Evolutionary conservation across 805 yeast species (phyloP).

Genomic region (Grigorovia yakushimaensis): DNA sequence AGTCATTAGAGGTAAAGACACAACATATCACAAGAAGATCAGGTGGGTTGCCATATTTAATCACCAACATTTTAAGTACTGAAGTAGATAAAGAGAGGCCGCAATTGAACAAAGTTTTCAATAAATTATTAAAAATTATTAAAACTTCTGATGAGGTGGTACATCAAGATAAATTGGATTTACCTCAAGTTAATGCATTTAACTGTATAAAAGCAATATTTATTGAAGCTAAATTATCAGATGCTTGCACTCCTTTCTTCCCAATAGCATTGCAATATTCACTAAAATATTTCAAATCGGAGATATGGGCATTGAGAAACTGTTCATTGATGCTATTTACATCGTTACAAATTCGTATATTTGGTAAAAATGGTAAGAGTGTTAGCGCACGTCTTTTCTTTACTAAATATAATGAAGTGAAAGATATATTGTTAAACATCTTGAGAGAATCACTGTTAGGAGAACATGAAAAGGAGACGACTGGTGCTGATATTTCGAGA

Average conservation of each 20-base stretch:
- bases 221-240: slow-evolving; percentile 58
- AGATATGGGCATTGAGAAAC: slow-evolving; percentile 79
- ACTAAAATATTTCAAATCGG: slow-evolving; percentile 51
- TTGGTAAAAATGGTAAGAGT: slow-evolving; percentile 45
- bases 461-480: slow-evolving; percentile 7
- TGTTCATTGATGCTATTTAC: slow-evolving; percentile 92
- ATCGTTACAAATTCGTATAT: slow-evolving; percentile 68
- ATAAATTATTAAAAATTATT: slow-evolving; percentile 37
- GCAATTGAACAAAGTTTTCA: slow-evolving; percentile 42
- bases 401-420: slow-evolving; percentile 47
- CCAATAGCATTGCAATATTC: slow-evolving; percentile 53
- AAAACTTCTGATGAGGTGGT: slow-evolving; percentile 41
- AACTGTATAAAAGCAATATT: slow-evolving; percentile 73
- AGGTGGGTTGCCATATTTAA: slow-evolving; percentile 79
- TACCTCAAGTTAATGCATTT: slow-evolving; percentile 91
- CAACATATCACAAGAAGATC: slow-evolving; percentile 81
- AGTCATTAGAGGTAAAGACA: slow-evolving; percentile 41
- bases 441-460: slow-evolving; percentile 26
- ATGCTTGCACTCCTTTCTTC: slow-evolving; percentile 39
- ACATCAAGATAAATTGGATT: slow-evolving; percentile 49
- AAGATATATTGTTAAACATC: slow-evolving; percentile 37
- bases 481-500: not conserved
- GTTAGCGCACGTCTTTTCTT: slow-evolving; percentile 62
- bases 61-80: slow-evolving; percentile 65
- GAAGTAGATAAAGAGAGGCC: slow-evolving; percentile 29